Evolutionary conservation across 495 filamentous ascomycete genomes (phyloP).

Genomic region (Friedmanniomyces simplex): DNA sequence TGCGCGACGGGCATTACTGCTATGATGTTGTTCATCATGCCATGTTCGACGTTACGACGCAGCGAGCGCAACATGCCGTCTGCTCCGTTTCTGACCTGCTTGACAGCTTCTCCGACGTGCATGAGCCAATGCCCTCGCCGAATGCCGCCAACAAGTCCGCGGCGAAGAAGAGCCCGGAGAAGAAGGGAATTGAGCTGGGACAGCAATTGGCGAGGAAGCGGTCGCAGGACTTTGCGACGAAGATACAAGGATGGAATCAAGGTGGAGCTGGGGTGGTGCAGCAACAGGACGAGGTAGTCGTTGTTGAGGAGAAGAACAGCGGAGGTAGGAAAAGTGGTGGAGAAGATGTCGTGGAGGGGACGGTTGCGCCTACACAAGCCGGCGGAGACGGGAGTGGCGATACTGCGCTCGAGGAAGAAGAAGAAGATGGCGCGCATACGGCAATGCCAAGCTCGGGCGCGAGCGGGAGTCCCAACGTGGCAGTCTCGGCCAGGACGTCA

Average conservation of each 20-base stretch:
- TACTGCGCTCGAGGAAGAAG: background rate
- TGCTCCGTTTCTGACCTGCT: constrained; percentile 3
- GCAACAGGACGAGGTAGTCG: constrained; percentile 12
- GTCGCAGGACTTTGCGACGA: constrained; percentile 17
- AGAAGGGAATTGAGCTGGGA: constrained; percentile 39
- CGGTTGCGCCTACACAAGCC: background rate
- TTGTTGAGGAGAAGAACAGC: constrained; percentile 2
- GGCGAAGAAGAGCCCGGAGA: constrained; percentile 9
- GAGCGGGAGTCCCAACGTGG: background rate
- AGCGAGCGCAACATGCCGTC: background rate
- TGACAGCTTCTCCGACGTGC: background rate
- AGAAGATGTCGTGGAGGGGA: background rate
- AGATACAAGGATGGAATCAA: constrained; percentile 17
- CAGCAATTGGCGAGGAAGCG: constrained; percentile 27
- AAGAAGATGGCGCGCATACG: background rate
- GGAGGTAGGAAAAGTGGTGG: background rate
- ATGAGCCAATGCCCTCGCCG: constrained; percentile 18
- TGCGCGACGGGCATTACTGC: background rate
- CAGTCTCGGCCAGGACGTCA: constrained; percentile 2
- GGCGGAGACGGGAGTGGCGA: background rate
- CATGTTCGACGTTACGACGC: constrained; percentile 2
- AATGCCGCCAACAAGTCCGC: constrained; percentile 10
- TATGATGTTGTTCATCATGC: background rate
- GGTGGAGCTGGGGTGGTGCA: constrained; percentile 17
- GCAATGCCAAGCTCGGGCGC: background rate